Base-by-base conservation (phyloP, 208 protist species). In the Leishmania major region DNA sequence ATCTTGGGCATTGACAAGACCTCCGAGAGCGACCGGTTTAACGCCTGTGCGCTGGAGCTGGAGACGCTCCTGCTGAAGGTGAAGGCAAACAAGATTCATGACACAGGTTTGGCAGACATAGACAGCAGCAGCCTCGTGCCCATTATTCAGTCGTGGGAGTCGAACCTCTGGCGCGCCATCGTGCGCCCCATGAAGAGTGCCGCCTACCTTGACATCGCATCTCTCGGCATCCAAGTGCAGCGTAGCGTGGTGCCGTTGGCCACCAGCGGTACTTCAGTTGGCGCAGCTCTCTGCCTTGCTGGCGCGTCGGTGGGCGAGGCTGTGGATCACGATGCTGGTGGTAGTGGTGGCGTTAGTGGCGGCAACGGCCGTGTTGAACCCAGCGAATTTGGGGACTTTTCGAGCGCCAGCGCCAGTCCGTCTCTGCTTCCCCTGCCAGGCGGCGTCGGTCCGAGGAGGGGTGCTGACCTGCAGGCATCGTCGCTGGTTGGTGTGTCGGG, bases 61-160 rank as follows among this genome's bases (percentile, higher is more conserved):
- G 88, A 93, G 83, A 89, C 81, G n/a, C 75, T 91, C 43, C 88
- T 93, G 59, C 84, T 93, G 5, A 80, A 81, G 35, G 75, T 89
- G 47, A 70, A 83, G 59, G 90, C 88, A 10, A 84, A 47, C 43
- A 91, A 93, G 80, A 88, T 91, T 37, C 84, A 92, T 74, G 84
- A 69, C 84, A 93, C 90, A 47, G 88, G 82, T 7, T 74, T 93
- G 53, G 88, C 81, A 22, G 88, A 93, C 69, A 45, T 86, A 59
- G 84, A 85, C 75, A 51, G 59, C 78, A 45, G 67, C 31, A 87
- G 75, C 22, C 51, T 92, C 22, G 55, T 70, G 22, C 53, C 77
- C 1, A 81, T 93, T n/a, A 66, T 93, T 2, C 25, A 86, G 75
- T 80, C 84, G 25, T 93, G 88, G 86, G 64, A 80, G 75, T 73